Evolutionary conservation across 371 early-diverging fungal species (phyloP), one percentile per base, ranked within the genome.

Genomic region (Gilbertella persicaria): DNA sequence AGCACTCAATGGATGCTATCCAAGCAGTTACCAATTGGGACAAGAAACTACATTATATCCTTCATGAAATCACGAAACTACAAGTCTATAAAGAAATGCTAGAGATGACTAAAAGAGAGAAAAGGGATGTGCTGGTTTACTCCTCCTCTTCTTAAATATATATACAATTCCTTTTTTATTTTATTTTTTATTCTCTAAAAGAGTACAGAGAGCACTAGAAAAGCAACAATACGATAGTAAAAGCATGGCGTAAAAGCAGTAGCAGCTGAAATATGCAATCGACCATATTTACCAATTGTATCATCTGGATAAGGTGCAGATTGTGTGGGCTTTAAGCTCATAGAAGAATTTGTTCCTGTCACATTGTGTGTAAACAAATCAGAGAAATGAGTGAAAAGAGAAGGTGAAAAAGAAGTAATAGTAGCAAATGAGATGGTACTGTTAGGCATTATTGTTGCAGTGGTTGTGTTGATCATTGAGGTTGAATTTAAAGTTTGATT

Each of bases 251-350:
- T 24, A 1, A 37, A 8, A 35, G 14, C 26, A 53, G 59, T 50
- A 36, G 63, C 61, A 20, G 23, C 17, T 12, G 70, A 64, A n/a
- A 73, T 58, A 43, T 73, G 69, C 21, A 75, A 41, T 35, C 61
- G 62, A 24, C 75, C 75, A 36, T 71, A 55, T 46, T 75, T 67
- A 14, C 75, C 75, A 46, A 71, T 55, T 1, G 75, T 60, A 55
- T 75, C 75, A 40, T 75, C 75, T 19, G 75, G 75, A 28, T 58
- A 54, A 25, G 75, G 75, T 23, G 75, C 75, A 0, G 75, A 69
- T 38, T 61, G 66, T 19, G 70, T 60, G 13, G 71, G 72, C 25
- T 52, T 63, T 13, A 54, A 55, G 10, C 65, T 70, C 0, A 49
- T 47, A 0, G 70, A 67, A 5, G 62, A 56, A 20, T 58, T 67